phyloP scores from a whole-genome alignment of 2,329 filamentous ascomycete species.

The Aspergillus novoparasiticus region DNA sequence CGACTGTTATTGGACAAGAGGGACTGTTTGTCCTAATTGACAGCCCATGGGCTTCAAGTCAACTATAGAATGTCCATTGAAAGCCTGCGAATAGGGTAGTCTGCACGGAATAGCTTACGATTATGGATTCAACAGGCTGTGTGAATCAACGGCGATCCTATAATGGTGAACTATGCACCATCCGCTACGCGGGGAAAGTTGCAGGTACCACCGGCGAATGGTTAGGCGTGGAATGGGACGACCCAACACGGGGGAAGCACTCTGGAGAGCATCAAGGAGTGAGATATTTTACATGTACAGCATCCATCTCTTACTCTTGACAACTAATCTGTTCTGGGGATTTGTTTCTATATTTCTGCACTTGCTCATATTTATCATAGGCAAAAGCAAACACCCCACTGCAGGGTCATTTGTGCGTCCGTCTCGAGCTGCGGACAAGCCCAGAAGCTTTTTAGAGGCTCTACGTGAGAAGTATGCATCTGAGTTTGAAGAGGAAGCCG shows the following conservation, averaged over 20 bases:
- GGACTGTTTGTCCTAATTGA: background rate
- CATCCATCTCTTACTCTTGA: background rate
- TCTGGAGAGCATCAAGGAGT: slow-evolving; percentile 78
- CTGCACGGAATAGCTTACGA: background rate
- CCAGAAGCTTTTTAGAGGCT: slow-evolving; percentile 76
- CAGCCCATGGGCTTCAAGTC: background rate
- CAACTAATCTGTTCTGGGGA: background rate
- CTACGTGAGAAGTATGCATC: slow-evolving; percentile 82
- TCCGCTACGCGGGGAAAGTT: slow-evolving; percentile 79
- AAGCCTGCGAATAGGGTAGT: background rate
- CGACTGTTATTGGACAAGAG: background rate
- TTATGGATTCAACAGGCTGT: slow-evolving; percentile 33
- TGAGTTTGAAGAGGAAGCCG: slow-evolving; percentile 47
- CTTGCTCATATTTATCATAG: slow-evolving; percentile 44
- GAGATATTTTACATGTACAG: slow-evolving; percentile 78
- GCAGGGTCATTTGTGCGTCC: slow-evolving; percentile 87
- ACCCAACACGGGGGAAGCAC: slow-evolving; percentile 83
- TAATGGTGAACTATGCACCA: slow-evolving; percentile 74
- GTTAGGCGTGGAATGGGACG: slow-evolving; percentile 98
- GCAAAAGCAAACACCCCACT: slow-evolving; percentile 63
- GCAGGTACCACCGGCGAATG: slow-evolving; percentile 75
- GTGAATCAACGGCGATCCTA: slow-evolving; percentile 80
- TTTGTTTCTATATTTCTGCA: background rate
- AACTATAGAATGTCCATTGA: background rate
- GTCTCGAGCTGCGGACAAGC: slow-evolving; percentile 66